These are phyloP conservation scores for Lasiodiplodia sp. DNA, from an alignment of 2,329 filamentous ascomycete genomes.

Conservation along the genomic window DNA sequence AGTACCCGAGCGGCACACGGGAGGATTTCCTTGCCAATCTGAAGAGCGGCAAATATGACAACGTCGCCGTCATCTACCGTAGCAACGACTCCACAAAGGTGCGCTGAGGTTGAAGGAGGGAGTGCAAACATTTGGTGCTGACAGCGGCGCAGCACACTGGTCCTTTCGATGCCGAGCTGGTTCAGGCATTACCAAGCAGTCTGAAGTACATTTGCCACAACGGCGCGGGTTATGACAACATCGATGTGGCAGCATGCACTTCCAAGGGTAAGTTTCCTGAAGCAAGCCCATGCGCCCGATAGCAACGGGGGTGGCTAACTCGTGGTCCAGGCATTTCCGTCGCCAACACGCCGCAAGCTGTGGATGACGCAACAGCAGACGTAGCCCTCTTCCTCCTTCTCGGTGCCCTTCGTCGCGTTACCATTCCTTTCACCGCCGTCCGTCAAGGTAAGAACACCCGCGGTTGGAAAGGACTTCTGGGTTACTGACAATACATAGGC, in stretches of 20 bases:
- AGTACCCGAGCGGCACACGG: slow-evolving; percentile 61
- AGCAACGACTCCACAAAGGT: slow-evolving; percentile 64
- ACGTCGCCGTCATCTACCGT: slow-evolving; percentile 64
- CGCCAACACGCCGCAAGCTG: slow-evolving; percentile 57
- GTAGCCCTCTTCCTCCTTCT: slow-evolving; percentile 60
- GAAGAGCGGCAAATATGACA: slow-evolving; percentile 62
- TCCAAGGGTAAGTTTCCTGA: slow-evolving; percentile 44
- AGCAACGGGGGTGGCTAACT: not conserved
- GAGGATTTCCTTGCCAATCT: slow-evolving; percentile 64
- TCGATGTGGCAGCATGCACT: slow-evolving; percentile 63
- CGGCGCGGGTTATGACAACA: slow-evolving; percentile 66
- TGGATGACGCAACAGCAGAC: slow-evolving; percentile 61
- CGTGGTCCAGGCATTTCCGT: slow-evolving; percentile 49
- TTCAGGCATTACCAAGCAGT: slow-evolving; percentile 50
- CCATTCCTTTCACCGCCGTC: slow-evolving; percentile 55
- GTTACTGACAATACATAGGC: slow-evolving; percentile 33
- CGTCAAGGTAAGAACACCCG: slow-evolving; percentile 46
- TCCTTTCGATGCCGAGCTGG: slow-evolving; percentile 55
- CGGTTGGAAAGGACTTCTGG: slow-evolving; percentile 25
- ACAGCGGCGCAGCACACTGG: slow-evolving; percentile 46
- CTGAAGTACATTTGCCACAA: slow-evolving; percentile 57
- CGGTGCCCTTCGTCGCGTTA: slow-evolving; percentile 59
- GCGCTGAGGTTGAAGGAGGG: not conserved
- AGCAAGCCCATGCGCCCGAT: not conserved
- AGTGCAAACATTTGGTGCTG: not conserved